Conservation (phyloP, 768 basidiomycete genomes). For the Serendipita sp. region DNA sequence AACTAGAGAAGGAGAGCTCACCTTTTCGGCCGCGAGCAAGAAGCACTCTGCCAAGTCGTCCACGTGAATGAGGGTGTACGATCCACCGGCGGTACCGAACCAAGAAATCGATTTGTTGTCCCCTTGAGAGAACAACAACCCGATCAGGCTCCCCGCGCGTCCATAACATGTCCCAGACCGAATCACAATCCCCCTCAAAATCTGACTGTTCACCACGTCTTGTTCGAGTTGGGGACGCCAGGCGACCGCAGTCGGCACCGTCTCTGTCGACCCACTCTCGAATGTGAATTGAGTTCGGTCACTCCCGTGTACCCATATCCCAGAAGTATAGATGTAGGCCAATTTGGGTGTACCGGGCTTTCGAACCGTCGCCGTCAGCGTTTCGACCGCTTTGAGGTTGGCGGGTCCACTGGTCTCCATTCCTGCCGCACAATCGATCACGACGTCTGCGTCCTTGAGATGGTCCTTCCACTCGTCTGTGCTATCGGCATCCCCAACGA, state of each 20-base stretch:
- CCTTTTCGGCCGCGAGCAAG: slow-evolving; percentile 26
- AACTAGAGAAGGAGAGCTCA: slow-evolving; percentile 1
- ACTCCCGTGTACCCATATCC: slow-evolving; percentile 30
- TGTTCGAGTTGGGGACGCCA: slow-evolving; percentile 25
- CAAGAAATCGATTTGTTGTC: slow-evolving; percentile 20
- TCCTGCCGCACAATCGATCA: slow-evolving; percentile 14
- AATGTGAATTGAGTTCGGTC: slow-evolving; percentile 19
- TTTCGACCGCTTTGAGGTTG: slow-evolving; percentile 21
- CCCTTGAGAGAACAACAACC: slow-evolving; percentile 21
- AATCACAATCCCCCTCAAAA: slow-evolving; percentile 31
- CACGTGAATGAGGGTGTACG: slow-evolving; percentile 24
- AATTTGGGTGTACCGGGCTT: slow-evolving; percentile 21
- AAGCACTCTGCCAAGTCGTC: slow-evolving; percentile 34
- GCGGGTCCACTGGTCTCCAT: slow-evolving; percentile 15
- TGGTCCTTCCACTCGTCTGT: slow-evolving; percentile 15
- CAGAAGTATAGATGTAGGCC: slow-evolving; percentile 31
- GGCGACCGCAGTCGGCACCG: slow-evolving; percentile 12
- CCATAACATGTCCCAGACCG: slow-evolving; percentile 31
- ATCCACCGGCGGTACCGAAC: slow-evolving; percentile 23
- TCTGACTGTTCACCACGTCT: slow-evolving; percentile 16
- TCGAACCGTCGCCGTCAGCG: slow-evolving; percentile 19
- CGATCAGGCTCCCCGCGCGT: slow-evolving; percentile 24
- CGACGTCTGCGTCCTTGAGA: slow-evolving; percentile 4
- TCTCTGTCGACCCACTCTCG: slow-evolving; percentile 22
- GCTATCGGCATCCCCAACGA: slow-evolving; percentile 19